These are phyloP conservation scores for Magnusiomyces sp. DNA, from an alignment of 1,139 yeast genomes.

Conservation along the genomic window DNA sequence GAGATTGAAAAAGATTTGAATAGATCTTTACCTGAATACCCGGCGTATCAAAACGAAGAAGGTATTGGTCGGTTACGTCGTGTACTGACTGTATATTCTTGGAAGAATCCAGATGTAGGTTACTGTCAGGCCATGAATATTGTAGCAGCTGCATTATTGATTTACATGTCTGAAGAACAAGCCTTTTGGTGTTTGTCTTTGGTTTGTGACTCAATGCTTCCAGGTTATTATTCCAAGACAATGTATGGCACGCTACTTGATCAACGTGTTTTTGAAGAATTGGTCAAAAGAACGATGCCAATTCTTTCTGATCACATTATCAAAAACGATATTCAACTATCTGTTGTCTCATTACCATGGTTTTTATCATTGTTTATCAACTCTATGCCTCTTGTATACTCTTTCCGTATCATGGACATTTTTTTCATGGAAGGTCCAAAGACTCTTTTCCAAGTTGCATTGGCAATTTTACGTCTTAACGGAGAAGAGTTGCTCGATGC, in stretches of 20 bases:
- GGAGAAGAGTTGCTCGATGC: slow-evolving; percentile 74
- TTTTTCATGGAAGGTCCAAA: slow-evolving; percentile 87
- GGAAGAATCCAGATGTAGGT: slow-evolving; percentile 97
- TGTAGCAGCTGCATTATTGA: slow-evolving; percentile 85
- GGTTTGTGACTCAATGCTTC: slow-evolving; percentile 79
- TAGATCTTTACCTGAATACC: slow-evolving; percentile 89
- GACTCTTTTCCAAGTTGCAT: slow-evolving; percentile 84
- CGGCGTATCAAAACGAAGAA: slow-evolving; percentile 80
- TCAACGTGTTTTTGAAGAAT: slow-evolving; percentile 84
- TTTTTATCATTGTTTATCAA: slow-evolving; percentile 81
- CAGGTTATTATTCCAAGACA: slow-evolving; percentile 93
- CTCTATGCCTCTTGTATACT: slow-evolving; percentile 91
- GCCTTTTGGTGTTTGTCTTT: slow-evolving; percentile 88
- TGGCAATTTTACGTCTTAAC: slow-evolving; percentile 77
- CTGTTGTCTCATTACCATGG: slow-evolving; percentile 95
- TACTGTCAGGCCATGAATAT: slow-evolving; percentile 99
- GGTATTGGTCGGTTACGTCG: slow-evolving; percentile 80
- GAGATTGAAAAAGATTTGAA: slow-evolving; percentile 95
- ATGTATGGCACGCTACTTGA: slow-evolving; percentile 96
- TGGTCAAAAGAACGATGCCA: slow-evolving; percentile 88
- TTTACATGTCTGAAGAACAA: slow-evolving; percentile 94
- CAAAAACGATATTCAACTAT: slow-evolving; percentile 78
- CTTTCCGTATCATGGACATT: slow-evolving; percentile 85
- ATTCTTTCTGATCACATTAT: slow-evolving; percentile 74
- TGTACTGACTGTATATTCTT: slow-evolving; percentile 87